Conservation (phyloP, 169 alveolate genomes). For the Eimeria maxima region DNA sequence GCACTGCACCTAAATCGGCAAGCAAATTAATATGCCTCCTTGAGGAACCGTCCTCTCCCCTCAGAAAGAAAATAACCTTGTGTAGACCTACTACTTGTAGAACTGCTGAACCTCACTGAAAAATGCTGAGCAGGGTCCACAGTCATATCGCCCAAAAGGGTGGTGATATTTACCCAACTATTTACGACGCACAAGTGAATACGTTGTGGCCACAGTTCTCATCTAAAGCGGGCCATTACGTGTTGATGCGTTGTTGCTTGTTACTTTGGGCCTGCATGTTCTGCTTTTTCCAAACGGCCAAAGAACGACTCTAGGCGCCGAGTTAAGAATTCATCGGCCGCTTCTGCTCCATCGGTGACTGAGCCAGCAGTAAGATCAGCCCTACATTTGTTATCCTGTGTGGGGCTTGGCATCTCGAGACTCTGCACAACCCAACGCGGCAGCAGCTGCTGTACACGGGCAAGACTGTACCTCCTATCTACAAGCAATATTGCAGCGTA, state of each 20-base stretch:
- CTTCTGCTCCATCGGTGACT: not conserved
- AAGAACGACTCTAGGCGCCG: slow-evolving; percentile 25
- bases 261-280: not conserved
- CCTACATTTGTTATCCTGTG: not conserved
- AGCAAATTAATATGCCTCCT: not conserved
- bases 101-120: not conserved
- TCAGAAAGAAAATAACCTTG: no score
- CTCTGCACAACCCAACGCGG: slow-evolving; percentile 87
- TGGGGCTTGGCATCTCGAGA: slow-evolving; percentile 8
- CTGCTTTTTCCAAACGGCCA: slow-evolving; percentile 23
- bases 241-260: not conserved
- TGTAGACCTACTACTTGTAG: not conserved
- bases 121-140: not conserved
- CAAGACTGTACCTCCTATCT: slow-evolving; percentile 91
- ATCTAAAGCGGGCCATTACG: not conserved
- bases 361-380: not conserved
- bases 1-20: not conserved
- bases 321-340: not conserved
- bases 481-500: slow-evolving; percentile 95
- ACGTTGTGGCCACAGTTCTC: not conserved
- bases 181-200: not conserved
- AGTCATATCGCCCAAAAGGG: not conserved
- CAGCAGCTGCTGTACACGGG: slow-evolving; percentile 81
- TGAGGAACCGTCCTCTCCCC: not conserved
- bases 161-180: not conserved